Evolutionary conservation across 495 filamentous ascomycete species (phyloP).

Genomic region (Penicillium egyptiacum): DNA sequence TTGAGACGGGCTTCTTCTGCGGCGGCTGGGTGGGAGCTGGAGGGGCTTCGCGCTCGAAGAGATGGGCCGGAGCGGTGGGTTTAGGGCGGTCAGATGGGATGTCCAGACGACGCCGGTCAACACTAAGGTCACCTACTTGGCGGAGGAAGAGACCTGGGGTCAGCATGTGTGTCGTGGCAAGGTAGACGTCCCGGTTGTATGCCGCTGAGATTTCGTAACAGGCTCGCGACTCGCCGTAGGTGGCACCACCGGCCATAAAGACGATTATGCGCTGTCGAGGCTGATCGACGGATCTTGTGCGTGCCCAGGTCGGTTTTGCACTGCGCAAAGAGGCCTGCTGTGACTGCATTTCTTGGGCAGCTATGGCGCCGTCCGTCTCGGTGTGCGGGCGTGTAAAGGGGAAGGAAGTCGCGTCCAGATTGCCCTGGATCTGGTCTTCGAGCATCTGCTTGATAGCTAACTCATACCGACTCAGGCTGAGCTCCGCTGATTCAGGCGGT

Average conservation of each 20-base stretch:
- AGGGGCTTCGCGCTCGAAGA: conserved; percentile 76
- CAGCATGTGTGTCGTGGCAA: conserved; percentile 90
- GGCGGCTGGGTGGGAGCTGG: conserved; percentile 40
- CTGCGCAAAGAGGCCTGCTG: conserved; percentile 74
- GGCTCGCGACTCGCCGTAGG: conserved; percentile 80
- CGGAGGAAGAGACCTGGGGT: conserved; percentile 75
- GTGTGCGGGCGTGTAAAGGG: conserved; percentile 79
- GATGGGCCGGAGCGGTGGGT: conserved; percentile 76
- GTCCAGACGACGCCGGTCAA: conserved; percentile 69
- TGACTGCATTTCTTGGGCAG: conserved; percentile 56
- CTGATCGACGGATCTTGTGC: conserved; percentile 71
- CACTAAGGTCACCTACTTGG: conserved; percentile 76
- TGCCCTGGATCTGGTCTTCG: conserved; percentile 63
- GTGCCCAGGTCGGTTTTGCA: conserved; percentile 94
- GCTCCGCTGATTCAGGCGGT: conserved; percentile 49
- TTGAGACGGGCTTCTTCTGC: conserved; percentile 35
- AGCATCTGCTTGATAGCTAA: conserved; percentile 62
- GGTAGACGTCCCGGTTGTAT: conserved; percentile 76
- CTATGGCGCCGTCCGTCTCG: conserved; percentile 57
- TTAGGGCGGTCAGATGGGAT: conserved; percentile 79
- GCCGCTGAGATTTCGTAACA: conserved; percentile 83
- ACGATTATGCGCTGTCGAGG: conserved; percentile 88
- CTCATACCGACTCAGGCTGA: conserved; percentile 51
- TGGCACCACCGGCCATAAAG: conserved; percentile 95
- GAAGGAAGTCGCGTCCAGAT: conserved; percentile 60